phyloP scores from a whole-genome alignment of 192 early-diverging fungal species.

The Coemansia reversa region DNA sequence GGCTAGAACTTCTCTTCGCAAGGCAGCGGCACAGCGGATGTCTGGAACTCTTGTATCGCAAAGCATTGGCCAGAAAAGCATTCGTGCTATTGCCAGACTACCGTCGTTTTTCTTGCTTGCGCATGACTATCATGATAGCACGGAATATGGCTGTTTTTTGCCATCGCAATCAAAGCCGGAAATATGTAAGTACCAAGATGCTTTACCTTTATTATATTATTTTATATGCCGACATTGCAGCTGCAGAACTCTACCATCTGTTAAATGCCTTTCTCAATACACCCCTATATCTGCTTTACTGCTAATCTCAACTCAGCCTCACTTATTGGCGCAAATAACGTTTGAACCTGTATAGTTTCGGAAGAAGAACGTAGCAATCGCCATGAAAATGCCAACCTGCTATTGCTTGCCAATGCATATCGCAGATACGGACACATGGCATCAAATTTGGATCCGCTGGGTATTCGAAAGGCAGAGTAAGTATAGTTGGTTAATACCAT shows the following conservation, averaged over 20 bases:
- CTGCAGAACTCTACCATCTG: not conserved
- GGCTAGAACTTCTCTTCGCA: conserved; percentile 35
- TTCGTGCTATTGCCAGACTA: conserved; percentile 12
- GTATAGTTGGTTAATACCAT: not conserved
- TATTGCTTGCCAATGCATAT: conserved; percentile 79
- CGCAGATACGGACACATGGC: conserved; percentile 78
- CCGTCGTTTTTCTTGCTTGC: conserved; percentile 17
- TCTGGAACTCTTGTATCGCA: conserved; percentile 15
- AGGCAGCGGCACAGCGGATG: conserved; percentile 20
- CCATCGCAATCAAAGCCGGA: conserved; percentile 23
- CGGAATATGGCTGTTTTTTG: conserved; percentile 38
- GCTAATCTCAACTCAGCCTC: not conserved
- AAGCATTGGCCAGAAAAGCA: conserved; percentile 11
- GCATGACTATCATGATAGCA: conserved; percentile 37
- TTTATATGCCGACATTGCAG: not conserved
- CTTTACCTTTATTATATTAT: not conserved
- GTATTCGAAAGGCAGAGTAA: conserved; percentile 58
- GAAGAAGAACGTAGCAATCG: conserved; percentile 76
- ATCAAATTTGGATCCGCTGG: conserved; percentile 84
- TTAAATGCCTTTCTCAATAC: not conserved
- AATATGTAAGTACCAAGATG: conserved; percentile 28
- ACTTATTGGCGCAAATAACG: not conserved
- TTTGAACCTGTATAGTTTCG: conserved; percentile 17
- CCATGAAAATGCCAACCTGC: conserved; percentile 74
- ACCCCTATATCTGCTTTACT: not conserved